A percentile compares a stretch with the other conserved stretches of the same genome.
Evolutionary conservation across 2,329 filamentous ascomycete species (phyloP).

Genomic region (Pezicula carpinea): DNA sequence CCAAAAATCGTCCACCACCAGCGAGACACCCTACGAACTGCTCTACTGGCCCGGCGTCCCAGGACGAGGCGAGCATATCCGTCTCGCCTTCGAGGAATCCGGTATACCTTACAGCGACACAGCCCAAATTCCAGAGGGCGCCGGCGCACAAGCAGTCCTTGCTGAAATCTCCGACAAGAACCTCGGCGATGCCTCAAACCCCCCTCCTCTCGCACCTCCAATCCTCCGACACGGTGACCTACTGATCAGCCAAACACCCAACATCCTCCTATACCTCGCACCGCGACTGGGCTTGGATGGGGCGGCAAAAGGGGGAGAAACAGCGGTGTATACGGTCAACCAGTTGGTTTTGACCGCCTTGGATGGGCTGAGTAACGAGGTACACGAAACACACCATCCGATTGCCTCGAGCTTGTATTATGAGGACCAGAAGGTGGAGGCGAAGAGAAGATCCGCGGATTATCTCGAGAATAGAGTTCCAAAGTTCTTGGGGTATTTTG

Average conservation of each 20-base stretch:
- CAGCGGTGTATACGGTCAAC: conserved; percentile 53
- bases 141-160: conserved; percentile 42
- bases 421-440: conserved; percentile 70
- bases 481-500: conserved; percentile 68
- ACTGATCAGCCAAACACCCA: conserved; percentile 64
- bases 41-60: conserved; percentile 41
- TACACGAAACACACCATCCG: conserved; percentile 74
- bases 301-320: conserved; percentile 28
- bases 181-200: conserved; percentile 50
- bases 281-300: conserved; percentile 23
- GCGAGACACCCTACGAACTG: conserved; percentile 20
- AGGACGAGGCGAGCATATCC: conserved; percentile 70
- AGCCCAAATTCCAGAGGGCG: conserved; percentile 43
- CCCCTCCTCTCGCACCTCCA: conserved; percentile 63
- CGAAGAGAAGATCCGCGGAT: conserved; percentile 49
- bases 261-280: conserved; percentile 67
- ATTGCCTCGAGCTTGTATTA: conserved; percentile 57
- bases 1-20: conserved; percentile 38
- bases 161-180: conserved; percentile 40
- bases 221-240: conserved; percentile 53
- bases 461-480: conserved; percentile 61
- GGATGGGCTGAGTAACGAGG: conserved; percentile 62
- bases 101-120: conserved; percentile 61
- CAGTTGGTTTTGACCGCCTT: conserved; percentile 63
- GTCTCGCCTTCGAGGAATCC: conserved; percentile 67